These are phyloP conservation scores for Populus tremula DNA, from an alignment of 345 rosid genomes.

Conservation along the genomic window DNA sequence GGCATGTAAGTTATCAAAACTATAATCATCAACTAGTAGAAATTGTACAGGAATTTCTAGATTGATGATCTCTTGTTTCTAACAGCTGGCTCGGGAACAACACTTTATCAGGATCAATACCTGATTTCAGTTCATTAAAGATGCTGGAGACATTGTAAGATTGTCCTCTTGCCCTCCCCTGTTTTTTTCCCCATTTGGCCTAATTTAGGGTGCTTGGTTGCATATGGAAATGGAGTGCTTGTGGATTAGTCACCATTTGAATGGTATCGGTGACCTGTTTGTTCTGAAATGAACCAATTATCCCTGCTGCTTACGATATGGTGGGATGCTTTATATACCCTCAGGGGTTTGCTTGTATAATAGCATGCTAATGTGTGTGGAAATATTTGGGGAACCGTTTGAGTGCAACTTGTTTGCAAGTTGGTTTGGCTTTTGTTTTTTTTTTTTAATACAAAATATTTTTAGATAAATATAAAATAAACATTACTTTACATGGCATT, in stretches of 20 bases:
- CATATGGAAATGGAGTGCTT: slow-evolving; percentile 2
- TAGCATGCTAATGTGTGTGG: neutral
- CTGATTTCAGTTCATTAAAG: slow-evolving; percentile 61
- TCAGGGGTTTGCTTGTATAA: neutral
- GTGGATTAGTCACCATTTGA: neutral
- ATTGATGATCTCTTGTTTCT: slow-evolving; percentile 22
- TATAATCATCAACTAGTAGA: neutral
- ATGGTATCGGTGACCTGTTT: neutral
- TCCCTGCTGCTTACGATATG: neutral
- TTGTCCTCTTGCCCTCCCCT: slow-evolving; percentile 6
- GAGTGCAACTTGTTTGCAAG: neutral
- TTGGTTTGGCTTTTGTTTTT: slow-evolving; percentile 6
- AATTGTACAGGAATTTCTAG: neutral
- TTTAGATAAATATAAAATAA: neutral
- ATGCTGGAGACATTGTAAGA: slow-evolving; percentile 61
- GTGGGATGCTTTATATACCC: neutral
- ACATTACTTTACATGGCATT: slow-evolving; percentile 9
- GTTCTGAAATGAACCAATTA: neutral
- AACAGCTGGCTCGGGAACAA: slow-evolving; percentile 78
- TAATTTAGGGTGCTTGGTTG: slow-evolving; percentile 5
- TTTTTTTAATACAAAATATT: neutral
- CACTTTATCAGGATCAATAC: slow-evolving; percentile 62
- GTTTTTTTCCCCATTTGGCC: neutral
- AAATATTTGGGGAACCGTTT: neutral
- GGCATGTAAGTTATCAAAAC: slow-evolving; percentile 55